Evolutionary conservation across 768 basidiomycete species (phyloP).

Genomic region (Hypholoma fasciculare): DNA sequence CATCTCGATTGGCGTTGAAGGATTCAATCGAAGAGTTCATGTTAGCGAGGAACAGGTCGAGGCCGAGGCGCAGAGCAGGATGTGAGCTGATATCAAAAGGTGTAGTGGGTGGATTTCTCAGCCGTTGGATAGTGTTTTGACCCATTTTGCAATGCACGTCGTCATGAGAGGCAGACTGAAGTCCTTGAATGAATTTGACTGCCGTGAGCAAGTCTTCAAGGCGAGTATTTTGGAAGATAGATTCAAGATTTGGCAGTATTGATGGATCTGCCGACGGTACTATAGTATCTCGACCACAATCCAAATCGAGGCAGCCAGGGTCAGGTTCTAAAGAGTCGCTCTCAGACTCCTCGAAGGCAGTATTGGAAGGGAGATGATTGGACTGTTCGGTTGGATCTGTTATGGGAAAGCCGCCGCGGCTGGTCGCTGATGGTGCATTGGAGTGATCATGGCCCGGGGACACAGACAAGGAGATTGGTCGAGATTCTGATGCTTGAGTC

Average conservation of each 20-base stretch:
- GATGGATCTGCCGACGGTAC: background rate
- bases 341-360: too few species aligned
- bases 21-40: slow-evolving; percentile 14
- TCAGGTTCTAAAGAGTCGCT: background rate
- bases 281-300: background rate
- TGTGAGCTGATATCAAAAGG: slow-evolving; percentile 1
- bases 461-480: too few species aligned
- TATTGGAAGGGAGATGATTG: too few species aligned
- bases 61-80: slow-evolving; percentile 16
- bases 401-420: too few species aligned
- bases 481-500: too few species aligned
- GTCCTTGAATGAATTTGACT: slow-evolving; percentile 17
- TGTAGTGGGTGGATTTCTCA: slow-evolving; percentile 22
- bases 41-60: slow-evolving; percentile 15
- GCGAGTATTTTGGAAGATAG: background rate
- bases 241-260: background rate
- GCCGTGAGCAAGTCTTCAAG: slow-evolving; percentile 1
- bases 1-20: slow-evolving; percentile 14
- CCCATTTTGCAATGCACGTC: slow-evolving; percentile 21
- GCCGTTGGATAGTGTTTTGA: slow-evolving; percentile 14
- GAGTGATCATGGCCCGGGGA: too few species aligned
- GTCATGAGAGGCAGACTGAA: slow-evolving; percentile 22
- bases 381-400: too few species aligned
- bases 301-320: slow-evolving; percentile 1
- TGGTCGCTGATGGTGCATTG: too few species aligned